Conservation (phyloP, 2,329 filamentous ascomycete genomes). For the Escovopsis sp. region DNA sequence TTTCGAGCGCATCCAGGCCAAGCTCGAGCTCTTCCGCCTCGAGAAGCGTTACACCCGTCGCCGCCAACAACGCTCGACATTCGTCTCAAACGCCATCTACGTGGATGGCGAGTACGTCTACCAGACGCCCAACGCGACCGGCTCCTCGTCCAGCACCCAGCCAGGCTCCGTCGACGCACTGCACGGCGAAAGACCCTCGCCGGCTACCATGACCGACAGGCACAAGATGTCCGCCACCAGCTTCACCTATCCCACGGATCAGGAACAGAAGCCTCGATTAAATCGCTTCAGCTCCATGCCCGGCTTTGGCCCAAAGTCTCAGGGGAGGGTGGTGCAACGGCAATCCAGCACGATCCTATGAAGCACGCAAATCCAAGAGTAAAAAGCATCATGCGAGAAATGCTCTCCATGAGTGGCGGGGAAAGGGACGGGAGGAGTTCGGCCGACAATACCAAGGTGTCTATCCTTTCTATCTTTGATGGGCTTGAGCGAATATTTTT, state of each 20-base stretch:
- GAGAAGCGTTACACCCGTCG: constrained; percentile 90
- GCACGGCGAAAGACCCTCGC: constrained; percentile 17
- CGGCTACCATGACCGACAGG: background rate
- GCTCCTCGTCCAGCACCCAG: constrained; percentile 34
- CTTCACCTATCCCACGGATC: constrained; percentile 12
- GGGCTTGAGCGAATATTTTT: too few species aligned
- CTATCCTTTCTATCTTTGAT: too few species aligned
- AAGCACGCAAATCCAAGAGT: constrained; percentile 4
- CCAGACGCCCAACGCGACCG: constrained; percentile 44
- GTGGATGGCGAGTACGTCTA: constrained; percentile 94
- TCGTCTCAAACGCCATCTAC: constrained; percentile 78
- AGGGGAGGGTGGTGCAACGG: constrained; percentile 23
- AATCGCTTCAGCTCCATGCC: constrained; percentile 42
- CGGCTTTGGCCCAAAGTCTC: constrained; percentile 29
- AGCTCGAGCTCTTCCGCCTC: constrained; percentile 83
- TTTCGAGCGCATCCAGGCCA: constrained; percentile 45
- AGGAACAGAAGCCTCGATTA: constrained; percentile 30
- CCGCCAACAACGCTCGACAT: constrained; percentile 72
- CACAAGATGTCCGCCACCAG: constrained; percentile 10
- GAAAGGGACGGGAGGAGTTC: background rate
- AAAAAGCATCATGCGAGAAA: constrained; percentile 2
- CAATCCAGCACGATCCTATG: constrained; percentile 24
- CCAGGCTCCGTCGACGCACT: constrained; percentile 21
- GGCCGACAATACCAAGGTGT: too few species aligned
- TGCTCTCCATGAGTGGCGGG: background rate